Percentiles rank a stretch among this genome's conserved stretches.
Conservation (phyloP, 1,139 yeast species). For the Saccharomyces pastorianus region DNA sequence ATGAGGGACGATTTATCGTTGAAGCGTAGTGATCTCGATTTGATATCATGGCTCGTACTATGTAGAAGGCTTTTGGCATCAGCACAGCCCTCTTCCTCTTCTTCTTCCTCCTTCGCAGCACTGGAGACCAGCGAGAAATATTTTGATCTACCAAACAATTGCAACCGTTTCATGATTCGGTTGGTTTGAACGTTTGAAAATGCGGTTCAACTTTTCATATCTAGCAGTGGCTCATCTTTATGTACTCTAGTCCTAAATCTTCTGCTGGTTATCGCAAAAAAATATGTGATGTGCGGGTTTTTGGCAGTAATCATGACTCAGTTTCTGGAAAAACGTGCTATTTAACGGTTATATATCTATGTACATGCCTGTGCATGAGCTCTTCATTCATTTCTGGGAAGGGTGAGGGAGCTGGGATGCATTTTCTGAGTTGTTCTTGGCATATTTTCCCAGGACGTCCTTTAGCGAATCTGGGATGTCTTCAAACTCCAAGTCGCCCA, state of each 20-base stretch:
- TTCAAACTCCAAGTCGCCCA: slow-evolving; percentile 60
- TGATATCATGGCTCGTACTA: not conserved
- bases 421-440: slow-evolving; percentile 50
- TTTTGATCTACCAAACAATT: slow-evolving; percentile 21
- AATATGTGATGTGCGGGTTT: not conserved
- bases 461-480: slow-evolving; percentile 64
- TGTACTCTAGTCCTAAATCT: not conserved
- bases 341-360: not conserved
- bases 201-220: not conserved
- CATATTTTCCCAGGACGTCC: slow-evolving; percentile 50
- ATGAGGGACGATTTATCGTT: slow-evolving; percentile 1
- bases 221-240: not conserved
- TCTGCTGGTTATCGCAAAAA: not conserved
- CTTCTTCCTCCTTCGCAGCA: not conserved
- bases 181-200: not conserved
- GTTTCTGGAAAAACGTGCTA: not conserved
- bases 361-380: not conserved
- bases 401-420: slow-evolving; percentile 1
- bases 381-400: not conserved
- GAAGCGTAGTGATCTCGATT: not conserved
- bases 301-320: not conserved
- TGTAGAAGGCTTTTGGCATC: not conserved
- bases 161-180: slow-evolving; percentile 20
- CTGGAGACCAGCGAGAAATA: slow-evolving; percentile 7
- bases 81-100: not conserved